Evolutionary conservation across 805 yeast genomes (phyloP), one percentile per base, ranked within the genome.

Genomic region (Pachysolen tannophilus): DNA sequence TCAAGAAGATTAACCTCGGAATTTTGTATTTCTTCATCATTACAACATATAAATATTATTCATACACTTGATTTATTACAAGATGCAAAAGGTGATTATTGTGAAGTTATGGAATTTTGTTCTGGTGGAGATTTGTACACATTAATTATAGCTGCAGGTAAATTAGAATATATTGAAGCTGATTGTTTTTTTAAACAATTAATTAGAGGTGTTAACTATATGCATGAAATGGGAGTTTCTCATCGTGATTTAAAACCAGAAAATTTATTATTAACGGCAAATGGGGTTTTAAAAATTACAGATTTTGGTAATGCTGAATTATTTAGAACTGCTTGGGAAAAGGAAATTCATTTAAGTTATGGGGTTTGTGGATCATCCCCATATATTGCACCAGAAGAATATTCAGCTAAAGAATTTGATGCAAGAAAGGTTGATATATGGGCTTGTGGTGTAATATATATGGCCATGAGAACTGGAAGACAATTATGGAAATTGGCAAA

Each of bases 381-480:
- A 2, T 86, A 86, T 55, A 83, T 87, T 49, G 94, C 95, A 0
- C 95, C 96, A 0, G 96, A 86, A 57, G 92, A 82, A 45, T 82
- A 77, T 54, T 64, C 70, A 2, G 59, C 53, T 40, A 61, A 69
- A 26, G 77, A 75, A 48, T 86, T 83, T 56, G 95, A 86, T 57
- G 82, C 94, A 2, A 60, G 95, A 38, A 69, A 82, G 24, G 82
- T 82, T 6, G 95, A 86, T 59, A 75, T 85, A 25, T 86, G 96
- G 96, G 78, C 95, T 0, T 84, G 94, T 62, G 95, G 95, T 33
- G 90, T 86, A 8, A 85, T 86, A 24, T 86, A 82, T 52, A 80
- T 86, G 85, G 94, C 94, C 6, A 81, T 86, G 90, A 66, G 97
- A 48, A 84, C 96, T 0, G 98, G 97, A 4, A 67, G 95, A 35